Conservation (phyloP, 169 alveolate species). For the Eimeria necatrix region DNA sequence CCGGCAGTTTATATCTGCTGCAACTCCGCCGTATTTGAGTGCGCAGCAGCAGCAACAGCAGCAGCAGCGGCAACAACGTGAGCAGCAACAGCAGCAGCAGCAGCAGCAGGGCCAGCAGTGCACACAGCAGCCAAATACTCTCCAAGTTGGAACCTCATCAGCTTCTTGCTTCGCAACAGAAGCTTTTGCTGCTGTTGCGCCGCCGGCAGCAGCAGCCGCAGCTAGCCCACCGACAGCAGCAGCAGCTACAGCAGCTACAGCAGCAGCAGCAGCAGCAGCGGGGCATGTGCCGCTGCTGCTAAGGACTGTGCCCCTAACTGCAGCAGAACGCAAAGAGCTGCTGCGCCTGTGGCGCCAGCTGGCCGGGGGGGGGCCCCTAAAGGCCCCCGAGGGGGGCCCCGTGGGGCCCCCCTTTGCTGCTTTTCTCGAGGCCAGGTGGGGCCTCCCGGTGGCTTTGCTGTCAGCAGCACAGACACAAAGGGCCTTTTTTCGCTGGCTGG, state of each 20-base stretch:
- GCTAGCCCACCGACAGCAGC: not conserved
- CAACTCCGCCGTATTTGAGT: not conserved
- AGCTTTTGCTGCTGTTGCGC: not conserved
- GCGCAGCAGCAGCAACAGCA: not conserved
- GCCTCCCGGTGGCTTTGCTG: slow-evolving; percentile 45
- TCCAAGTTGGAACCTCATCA: not conserved
- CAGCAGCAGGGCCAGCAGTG: not conserved
- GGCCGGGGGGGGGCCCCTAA: not conserved
- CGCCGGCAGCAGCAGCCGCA: not conserved
- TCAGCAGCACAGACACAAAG: slow-evolving; percentile 35
- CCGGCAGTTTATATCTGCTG: not conserved
- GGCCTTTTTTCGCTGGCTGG: slow-evolving; percentile 49
- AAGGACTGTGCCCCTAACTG: not conserved
- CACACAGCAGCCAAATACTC: not conserved
- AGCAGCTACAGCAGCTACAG: not conserved
- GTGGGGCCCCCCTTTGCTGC: slow-evolving; percentile 50
- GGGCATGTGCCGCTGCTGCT: not conserved
- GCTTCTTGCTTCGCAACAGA: not conserved
- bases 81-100: slow-evolving; percentile 13
- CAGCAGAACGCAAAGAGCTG: slow-evolving; percentile 38
- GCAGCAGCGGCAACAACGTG: not conserved
- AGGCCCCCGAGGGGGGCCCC: not conserved
- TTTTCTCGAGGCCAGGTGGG: slow-evolving; percentile 59
- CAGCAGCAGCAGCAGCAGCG: not conserved
- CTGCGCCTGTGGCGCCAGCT: slow-evolving; percentile 47